Percentiles rank a stretch among this genome's conserved stretches.
Evolutionary conservation across 108 stramenopile species (phyloP).

Genomic region (Pseudonitzschia multiseries): DNA sequence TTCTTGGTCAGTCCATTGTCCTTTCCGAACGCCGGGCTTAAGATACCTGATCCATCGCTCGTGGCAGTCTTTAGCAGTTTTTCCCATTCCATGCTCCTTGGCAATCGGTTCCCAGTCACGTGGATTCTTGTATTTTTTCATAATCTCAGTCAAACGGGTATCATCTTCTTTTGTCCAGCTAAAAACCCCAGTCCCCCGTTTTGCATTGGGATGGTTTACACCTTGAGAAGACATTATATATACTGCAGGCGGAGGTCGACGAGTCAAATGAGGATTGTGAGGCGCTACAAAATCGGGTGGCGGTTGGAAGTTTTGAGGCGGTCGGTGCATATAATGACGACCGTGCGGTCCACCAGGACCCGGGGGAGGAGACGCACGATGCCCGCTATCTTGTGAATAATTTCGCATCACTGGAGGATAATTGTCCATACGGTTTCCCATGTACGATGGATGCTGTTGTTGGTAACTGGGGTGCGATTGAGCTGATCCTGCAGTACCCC

Average conservation of each 20-base stretch:
- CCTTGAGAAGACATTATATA: conserved; percentile 47
- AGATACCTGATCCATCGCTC: conserved; percentile 85
- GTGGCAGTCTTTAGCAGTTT: conserved; percentile 72
- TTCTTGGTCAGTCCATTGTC: conserved; percentile 80
- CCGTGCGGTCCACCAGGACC: conserved; percentile 27
- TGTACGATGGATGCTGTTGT: conserved; percentile 19
- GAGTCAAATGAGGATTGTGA: conserved; percentile 34
- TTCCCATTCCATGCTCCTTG: conserved; percentile 62
- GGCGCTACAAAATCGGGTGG: conserved; percentile 49
- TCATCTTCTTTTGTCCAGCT: conserved; percentile 80
- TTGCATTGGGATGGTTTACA: conserved; percentile 15
- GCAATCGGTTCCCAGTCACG: conserved; percentile 87
- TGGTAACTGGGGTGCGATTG: conserved; percentile 31
- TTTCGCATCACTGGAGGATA: conserved; percentile 46
- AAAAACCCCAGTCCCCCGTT: conserved; percentile 41
- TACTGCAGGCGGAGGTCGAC: conserved; percentile 44
- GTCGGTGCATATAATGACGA: conserved; percentile 22
- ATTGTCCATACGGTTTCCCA: conserved; percentile 18
- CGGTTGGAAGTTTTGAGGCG: conserved; percentile 52
- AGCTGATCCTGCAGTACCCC: conserved; percentile 40
- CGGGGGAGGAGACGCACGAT: conserved; percentile 45
- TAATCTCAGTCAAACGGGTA: conserved; percentile 63
- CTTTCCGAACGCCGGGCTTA: conserved; percentile 81
- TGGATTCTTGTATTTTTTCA: conserved; percentile 87
- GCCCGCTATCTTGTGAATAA: conserved; percentile 53